Evolutionary conservation across 2,329 filamentous ascomycete genomes (phyloP).

Genomic region (Microsporum canis): DNA sequence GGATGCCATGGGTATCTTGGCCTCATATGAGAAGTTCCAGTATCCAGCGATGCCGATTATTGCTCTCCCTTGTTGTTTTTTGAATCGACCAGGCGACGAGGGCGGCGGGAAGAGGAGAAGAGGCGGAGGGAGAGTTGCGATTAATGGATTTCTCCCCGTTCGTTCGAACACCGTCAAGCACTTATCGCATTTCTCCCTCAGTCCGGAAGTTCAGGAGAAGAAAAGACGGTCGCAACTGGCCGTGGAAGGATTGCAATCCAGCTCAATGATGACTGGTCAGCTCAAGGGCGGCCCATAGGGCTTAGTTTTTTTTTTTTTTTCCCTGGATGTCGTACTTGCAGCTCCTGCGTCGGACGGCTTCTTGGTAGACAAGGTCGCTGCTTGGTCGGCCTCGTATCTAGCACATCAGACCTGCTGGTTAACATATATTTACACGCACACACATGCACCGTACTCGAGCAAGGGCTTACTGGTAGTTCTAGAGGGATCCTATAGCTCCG

Average conservation of each 20-base stretch:
- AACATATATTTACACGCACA: background rate
- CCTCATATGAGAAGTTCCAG: background rate
- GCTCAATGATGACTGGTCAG: slow-evolving; percentile 1
- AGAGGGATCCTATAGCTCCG: background rate
- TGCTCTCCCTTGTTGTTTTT: background rate
- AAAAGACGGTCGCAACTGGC: background rate
- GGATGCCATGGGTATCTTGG: slow-evolving; percentile 16
- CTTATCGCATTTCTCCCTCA: background rate
- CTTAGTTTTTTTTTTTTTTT: background rate
- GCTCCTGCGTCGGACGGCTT: background rate
- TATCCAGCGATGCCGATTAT: background rate
- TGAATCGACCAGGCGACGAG: background rate
- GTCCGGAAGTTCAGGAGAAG: background rate
- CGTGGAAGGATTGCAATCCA: background rate
- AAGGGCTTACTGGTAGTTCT: background rate
- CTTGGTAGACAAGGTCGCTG: background rate
- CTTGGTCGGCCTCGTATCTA: background rate
- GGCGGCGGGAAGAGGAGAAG: background rate
- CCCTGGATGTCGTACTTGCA: slow-evolving; percentile 3
- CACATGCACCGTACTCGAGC: background rate
- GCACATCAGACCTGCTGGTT: background rate
- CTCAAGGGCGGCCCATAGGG: background rate
- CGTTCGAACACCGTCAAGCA: background rate
- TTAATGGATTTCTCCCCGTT: background rate
- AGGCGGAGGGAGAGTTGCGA: background rate